Conservation (phyloP, 2,329 filamentous ascomycete species). For the Trichoderma brevicompactum region DNA sequence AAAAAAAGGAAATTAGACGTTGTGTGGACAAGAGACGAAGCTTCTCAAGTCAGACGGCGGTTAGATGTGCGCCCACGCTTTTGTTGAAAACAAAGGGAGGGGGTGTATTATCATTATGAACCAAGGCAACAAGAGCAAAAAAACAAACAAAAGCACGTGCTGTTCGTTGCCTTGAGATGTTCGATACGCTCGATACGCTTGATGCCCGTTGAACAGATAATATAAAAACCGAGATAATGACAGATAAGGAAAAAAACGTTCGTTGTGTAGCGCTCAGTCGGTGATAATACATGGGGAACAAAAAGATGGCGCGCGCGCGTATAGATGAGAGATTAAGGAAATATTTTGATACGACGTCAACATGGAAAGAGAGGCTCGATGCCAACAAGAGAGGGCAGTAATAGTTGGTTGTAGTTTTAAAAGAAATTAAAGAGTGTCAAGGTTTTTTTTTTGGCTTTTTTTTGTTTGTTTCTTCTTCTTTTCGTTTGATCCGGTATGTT, state of each 20-base stretch:
- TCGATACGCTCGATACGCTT: conserved; percentile 2
- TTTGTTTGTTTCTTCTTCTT: background rate
- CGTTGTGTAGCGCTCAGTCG: conserved; percentile 24
- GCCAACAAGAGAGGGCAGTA: background rate
- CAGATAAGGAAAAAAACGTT: conserved; percentile 18
- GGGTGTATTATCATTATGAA: conserved; percentile 45
- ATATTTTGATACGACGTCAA: conserved; percentile 21
- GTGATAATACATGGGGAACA: conserved; percentile 27
- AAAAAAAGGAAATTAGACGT: background rate
- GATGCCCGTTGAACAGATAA: conserved; percentile 12
- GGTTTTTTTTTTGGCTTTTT: conserved; percentile 18
- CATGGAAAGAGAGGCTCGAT: conserved; percentile 12
- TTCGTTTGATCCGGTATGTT: background rate
- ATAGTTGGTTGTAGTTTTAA: background rate
- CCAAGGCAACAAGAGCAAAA: conserved; percentile 29
- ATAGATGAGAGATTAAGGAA: conserved; percentile 20
- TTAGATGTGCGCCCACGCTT: conserved; percentile 8
- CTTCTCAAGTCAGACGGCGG: background rate
- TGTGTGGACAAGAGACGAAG: background rate
- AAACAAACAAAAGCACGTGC: background rate
- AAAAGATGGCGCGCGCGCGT: conserved; percentile 3
- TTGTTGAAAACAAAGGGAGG: conserved; percentile 3
- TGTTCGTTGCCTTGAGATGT: conserved; percentile 9
- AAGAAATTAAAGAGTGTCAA: conserved; percentile 30
- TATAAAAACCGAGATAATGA: background rate